Base-by-base conservation (phyloP, 2,329 filamentous ascomycete genomes). In the Monosporascus sp. region DNA sequence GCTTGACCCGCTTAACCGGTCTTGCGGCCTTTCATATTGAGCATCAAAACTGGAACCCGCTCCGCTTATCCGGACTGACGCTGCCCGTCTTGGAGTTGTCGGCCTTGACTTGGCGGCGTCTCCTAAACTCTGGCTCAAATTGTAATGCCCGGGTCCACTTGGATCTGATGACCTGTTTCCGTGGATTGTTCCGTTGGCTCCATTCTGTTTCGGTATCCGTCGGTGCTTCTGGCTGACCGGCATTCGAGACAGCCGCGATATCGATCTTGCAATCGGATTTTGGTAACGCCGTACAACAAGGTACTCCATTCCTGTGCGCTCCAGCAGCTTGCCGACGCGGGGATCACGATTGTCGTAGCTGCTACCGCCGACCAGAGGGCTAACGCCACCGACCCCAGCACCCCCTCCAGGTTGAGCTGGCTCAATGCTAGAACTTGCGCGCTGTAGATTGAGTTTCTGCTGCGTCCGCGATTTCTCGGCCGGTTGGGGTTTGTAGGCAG, bases 401-500 rank as follows among this genome's bases (percentile, higher is more conserved):
- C 67, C 72, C 17, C 63, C 64, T 9, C 62, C 49, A 65, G 74
- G 56, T 71, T 85, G 80, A 31, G 80, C 73, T 1, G 84, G 83
- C 60, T 90, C 87, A 48, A 90, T 85, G 58, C 81, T 82, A 3
- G 86, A 89, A 64, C 85, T 88, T 31, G 86, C 87, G 38, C 87
- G 80, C 64, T 90, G 86, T 1, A 91, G 77, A 70, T 89, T 86
- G 16, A 91, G 74, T 63, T 91, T 91, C 67, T 90, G 86, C 69
- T 90, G 86, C 1, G 86, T 89, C 16, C 87, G 79, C 51, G 85
- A 88, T 59, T 81, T 78, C 55, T 83, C 79, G 1, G 78, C 77
- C 1, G 76, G 68, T 1, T 72, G 72, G 1, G 71, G 70, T 19
- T 62, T 74, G 58, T 60, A 70, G 58, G 37, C 72, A 57, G 72